phyloP scores from a whole-genome alignment of 257 asterid genomes.

The Gentiana dahurica region DNA sequence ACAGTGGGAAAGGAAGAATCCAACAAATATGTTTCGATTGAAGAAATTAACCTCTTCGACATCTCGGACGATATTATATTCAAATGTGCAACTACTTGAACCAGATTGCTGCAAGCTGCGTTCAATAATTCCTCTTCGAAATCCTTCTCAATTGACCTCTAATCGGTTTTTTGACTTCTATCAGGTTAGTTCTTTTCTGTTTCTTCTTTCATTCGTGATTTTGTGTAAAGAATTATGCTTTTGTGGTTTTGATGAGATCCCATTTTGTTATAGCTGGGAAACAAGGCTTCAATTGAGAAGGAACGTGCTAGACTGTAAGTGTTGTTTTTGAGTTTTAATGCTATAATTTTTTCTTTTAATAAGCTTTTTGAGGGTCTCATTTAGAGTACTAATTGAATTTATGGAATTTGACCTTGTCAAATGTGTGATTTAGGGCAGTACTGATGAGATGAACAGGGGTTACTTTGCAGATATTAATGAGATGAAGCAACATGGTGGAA shows the following conservation, averaged over 20 bases:
- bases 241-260: slow-evolving; percentile 10
- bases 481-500: slow-evolving; percentile 75
- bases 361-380: neutral
- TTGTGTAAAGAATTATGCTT: slow-evolving; percentile 2
- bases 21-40: slow-evolving; percentile 40
- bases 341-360: too few relatives aligned
- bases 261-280: slow-evolving; percentile 43
- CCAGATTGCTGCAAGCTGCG: slow-evolving; percentile 17
- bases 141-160: slow-evolving; percentile 54
- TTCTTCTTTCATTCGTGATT: neutral
- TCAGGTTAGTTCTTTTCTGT: slow-evolving; percentile 39
- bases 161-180: slow-evolving; percentile 65
- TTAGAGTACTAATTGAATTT: slow-evolving; percentile 3
- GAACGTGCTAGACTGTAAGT: slow-evolving; percentile 92
- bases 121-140: slow-evolving; percentile 21
- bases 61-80: slow-evolving; percentile 19
- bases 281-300: slow-evolving; percentile 59
- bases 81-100: slow-evolving; percentile 7
- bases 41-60: slow-evolving; percentile 30
- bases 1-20: neutral
- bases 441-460: slow-evolving; percentile 83
- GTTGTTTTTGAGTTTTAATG: slow-evolving; percentile 2
- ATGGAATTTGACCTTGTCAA: slow-evolving; percentile 12
- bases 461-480: slow-evolving; percentile 75
- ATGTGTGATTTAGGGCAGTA: slow-evolving; percentile 65